Percentiles rank a stretch among this genome's conserved stretches.
phyloP scores from a whole-genome alignment of 345 rosid species.

The Gossypium raimondii region DNA sequence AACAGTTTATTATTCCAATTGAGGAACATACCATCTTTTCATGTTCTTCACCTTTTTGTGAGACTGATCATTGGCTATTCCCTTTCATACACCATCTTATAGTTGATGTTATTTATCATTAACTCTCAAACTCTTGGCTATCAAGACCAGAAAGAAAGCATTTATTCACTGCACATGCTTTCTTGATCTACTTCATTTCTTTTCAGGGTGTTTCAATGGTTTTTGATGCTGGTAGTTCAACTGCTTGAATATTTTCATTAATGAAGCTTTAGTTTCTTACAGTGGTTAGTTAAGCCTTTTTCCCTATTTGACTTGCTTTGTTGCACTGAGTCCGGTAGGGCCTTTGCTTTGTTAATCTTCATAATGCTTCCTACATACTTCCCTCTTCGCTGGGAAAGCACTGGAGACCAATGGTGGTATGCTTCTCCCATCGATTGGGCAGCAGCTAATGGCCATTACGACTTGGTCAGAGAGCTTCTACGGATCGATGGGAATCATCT shows the following conservation, averaged over 20 bases:
- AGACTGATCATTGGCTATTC: constrained; percentile 26
- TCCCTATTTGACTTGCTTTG: background rate
- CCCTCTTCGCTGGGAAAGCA: constrained; percentile 94
- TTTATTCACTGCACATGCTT: constrained; percentile 24
- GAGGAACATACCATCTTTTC: constrained; percentile 16
- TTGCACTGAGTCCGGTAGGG: background rate
- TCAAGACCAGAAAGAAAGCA: background rate
- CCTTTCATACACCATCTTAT: constrained; percentile 17
- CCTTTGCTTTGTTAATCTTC: background rate
- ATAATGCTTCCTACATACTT: constrained; percentile 65
- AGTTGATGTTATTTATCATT: constrained; percentile 19
- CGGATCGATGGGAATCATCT: constrained; percentile 79
- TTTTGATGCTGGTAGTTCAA: constrained; percentile 31
- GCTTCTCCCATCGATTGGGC: constrained; percentile 94
- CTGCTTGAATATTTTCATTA: constrained; percentile 20
- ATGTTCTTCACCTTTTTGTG: constrained; percentile 14
- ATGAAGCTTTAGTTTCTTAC: constrained; percentile 6
- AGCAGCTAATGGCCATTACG: constrained; percentile 89
- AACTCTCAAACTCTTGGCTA: constrained; percentile 13
- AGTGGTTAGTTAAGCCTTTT: constrained; percentile 2
- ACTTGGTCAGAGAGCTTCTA: constrained; percentile 80
- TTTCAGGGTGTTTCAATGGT: constrained; percentile 20
- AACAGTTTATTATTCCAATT: constrained; percentile 15
- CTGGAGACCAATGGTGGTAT: constrained; percentile 97
- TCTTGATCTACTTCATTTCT: constrained; percentile 12